Percentiles rank a stretch among this genome's conserved stretches.
Conservation (phyloP, 495 filamentous ascomycete species). For the Gamarada debralockiae region DNA sequence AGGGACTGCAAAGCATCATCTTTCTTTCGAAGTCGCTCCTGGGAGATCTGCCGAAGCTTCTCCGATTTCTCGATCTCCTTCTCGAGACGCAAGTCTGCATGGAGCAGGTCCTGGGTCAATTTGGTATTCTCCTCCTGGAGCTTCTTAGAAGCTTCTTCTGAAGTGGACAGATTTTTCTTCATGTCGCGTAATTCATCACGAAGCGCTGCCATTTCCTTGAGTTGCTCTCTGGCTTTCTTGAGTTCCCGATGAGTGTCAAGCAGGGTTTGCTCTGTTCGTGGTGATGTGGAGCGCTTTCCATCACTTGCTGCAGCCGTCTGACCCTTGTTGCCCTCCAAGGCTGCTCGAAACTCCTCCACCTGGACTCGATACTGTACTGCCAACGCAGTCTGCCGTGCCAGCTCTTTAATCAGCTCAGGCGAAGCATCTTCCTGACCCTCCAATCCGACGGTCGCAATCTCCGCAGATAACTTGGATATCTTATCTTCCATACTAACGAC, state of each 20-base stretch:
- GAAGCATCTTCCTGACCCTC: constrained; percentile 38
- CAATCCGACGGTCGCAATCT: constrained; percentile 36
- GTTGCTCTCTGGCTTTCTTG: constrained; percentile 40
- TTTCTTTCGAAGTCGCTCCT: constrained; percentile 39
- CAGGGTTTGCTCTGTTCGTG: constrained; percentile 19
- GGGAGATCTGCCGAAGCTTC: constrained; percentile 35
- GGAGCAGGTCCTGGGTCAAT: constrained; percentile 36
- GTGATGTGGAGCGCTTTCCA: not conserved
- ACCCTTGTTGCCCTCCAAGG: constrained; percentile 41
- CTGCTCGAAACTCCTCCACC: constrained; percentile 54
- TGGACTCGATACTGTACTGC: constrained; percentile 64
- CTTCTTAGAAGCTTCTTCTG: constrained; percentile 40
- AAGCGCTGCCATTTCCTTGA: constrained; percentile 26
- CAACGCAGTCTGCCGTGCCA: constrained; percentile 64
- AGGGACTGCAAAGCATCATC: constrained; percentile 48
- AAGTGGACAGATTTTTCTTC: constrained; percentile 39
- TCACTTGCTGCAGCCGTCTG: not conserved
- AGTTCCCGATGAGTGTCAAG: constrained; percentile 43
- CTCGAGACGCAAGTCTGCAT: constrained; percentile 22
- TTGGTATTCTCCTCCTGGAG: constrained; percentile 43
- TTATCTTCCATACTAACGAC: constrained; percentile 45
- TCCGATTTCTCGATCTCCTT: constrained; percentile 33
- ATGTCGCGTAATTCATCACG: constrained; percentile 41
- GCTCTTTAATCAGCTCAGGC: constrained; percentile 46
- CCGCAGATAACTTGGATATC: constrained; percentile 55